Evolutionary conservation across 1,139 yeast genomes (phyloP), one percentile per base, ranked within the genome.

Genomic region (Candida glucosophila): DNA sequence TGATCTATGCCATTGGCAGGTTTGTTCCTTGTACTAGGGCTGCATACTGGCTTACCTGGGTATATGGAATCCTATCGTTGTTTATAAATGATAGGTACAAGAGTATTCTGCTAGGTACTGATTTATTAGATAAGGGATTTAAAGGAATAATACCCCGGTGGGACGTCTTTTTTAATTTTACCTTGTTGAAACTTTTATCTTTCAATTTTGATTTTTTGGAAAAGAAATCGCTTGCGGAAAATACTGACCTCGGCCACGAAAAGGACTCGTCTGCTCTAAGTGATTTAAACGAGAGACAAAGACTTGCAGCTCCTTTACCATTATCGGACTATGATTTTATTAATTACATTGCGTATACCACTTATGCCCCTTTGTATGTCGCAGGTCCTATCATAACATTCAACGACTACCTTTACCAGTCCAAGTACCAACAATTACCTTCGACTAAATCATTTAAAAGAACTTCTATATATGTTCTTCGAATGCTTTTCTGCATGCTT

Each of bases 341-440:
- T 29, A 80, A 83, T 46, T 85, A 80, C 46, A 34, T 86, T 23
- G 77, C 94, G 0, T 92, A 85, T 47, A 51, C 81, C 23, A 58
- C 80, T 3, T 92, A 92, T 44, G 72, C 95, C 0, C 99, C 99
- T 4, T 58, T 92, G 27, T 83, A 82, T 53, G 75, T 92, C 40
- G 96, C 95, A 3, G 99, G 99, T 1, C 99, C 99, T 8, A 75
- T 92, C 14, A 45, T 92, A 22, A 82, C 97, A 0, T 92, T 82
- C 59, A 90, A 92, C 52, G 98, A 92, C 47, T 92, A 76, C 49
- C 52, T 81, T 24, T 78, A 79, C 41, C 99, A 92, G 55, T 58
- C 74, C 13, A 55, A 55, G 31, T 60, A 62, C 38, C 55, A 48
- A 24, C 55, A 43, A 27, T 37, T 52, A n/a, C 27, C 43, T 27